These are phyloP conservation scores for Neotropicomus parvogracilis DNA, from an alignment of 1,284 basidiomycete genomes.

Conservation along the genomic window DNA sequence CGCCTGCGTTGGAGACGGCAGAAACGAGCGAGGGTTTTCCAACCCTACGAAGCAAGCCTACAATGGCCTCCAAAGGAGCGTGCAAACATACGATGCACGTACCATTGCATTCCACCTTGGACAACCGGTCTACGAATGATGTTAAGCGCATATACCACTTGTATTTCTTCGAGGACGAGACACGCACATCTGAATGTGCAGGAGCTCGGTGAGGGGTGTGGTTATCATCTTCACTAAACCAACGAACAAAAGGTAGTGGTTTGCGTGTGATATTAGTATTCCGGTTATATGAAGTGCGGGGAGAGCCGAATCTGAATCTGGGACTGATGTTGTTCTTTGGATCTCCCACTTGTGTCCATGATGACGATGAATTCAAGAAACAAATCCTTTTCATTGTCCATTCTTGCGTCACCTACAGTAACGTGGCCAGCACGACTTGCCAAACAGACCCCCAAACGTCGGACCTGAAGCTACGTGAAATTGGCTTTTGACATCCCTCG, in stretches of 20 bases:
- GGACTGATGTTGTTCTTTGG: slow-evolving; percentile 28
- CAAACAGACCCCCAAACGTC: slow-evolving; percentile 20
- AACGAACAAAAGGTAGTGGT: no score
- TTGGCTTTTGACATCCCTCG: not conserved
- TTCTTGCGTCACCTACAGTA: not conserved
- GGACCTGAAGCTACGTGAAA: slow-evolving; percentile 21
- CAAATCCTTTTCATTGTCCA: slow-evolving; percentile 35
- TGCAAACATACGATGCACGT: slow-evolving; percentile 20
- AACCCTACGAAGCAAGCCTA: slow-evolving; percentile 51
- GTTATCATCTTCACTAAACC: slow-evolving; percentile 29
- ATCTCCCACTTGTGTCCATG: slow-evolving; percentile 24
- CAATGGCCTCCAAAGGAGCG: not conserved
- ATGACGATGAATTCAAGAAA: slow-evolving; percentile 37
- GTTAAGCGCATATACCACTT: slow-evolving; percentile 3
- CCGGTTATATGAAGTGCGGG: no score
- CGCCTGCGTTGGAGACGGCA: slow-evolving; percentile 85
- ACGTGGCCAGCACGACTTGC: no score
- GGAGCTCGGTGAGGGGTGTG: slow-evolving; percentile 41
- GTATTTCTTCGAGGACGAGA: slow-evolving; percentile 5
- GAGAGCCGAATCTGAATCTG: no score
- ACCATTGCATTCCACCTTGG: slow-evolving; percentile 89
- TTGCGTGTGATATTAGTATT: no score
- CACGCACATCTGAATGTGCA: slow-evolving; percentile 38
- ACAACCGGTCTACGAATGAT: slow-evolving; percentile 56
- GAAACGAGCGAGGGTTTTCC: slow-evolving; percentile 71